These are phyloP conservation scores for Macrophomina pseudophaseolina DNA, from an alignment of 2,329 filamentous ascomycete genomes.

Conservation along the genomic window DNA sequence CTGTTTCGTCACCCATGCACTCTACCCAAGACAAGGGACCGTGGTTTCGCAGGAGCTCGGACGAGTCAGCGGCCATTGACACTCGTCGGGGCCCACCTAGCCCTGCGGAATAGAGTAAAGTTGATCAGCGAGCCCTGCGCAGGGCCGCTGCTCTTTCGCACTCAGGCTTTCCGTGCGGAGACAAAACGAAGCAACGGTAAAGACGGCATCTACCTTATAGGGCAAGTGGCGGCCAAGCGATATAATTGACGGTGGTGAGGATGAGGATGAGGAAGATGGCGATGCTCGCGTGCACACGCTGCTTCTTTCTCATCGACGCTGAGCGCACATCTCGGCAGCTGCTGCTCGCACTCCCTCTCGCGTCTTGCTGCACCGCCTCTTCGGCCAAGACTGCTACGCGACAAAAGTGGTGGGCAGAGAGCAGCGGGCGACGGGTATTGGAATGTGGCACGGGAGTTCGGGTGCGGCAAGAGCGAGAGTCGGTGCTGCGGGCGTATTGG, in stretches of 20 bases:
- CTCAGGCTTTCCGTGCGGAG: background rate
- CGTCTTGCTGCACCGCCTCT: background rate
- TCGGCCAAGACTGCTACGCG: conserved; percentile 1
- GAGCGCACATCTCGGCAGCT: background rate
- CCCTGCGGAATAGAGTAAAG: background rate
- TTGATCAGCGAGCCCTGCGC: conserved; percentile 15
- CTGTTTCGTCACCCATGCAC: conserved; percentile 4
- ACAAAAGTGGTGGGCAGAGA: background rate
- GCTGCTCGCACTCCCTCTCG: background rate
- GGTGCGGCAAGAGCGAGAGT: background rate
- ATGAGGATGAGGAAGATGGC: background rate
- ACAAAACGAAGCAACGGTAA: background rate
- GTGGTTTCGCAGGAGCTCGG: background rate
- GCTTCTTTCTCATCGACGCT: background rate
- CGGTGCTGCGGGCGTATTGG: background rate
- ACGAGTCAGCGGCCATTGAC: background rate
- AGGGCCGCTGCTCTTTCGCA: background rate
- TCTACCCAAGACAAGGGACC: conserved; percentile 15
- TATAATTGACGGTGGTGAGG: background rate
- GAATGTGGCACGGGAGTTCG: background rate
- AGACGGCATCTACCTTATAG: background rate
- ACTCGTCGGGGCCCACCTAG: background rate
- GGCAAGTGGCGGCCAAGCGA: background rate
- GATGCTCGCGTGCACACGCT: background rate
- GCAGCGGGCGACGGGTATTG: background rate